Evolutionary conservation across 441 rosid genomes (phyloP).

Genomic region (Adansonia gregorii): DNA sequence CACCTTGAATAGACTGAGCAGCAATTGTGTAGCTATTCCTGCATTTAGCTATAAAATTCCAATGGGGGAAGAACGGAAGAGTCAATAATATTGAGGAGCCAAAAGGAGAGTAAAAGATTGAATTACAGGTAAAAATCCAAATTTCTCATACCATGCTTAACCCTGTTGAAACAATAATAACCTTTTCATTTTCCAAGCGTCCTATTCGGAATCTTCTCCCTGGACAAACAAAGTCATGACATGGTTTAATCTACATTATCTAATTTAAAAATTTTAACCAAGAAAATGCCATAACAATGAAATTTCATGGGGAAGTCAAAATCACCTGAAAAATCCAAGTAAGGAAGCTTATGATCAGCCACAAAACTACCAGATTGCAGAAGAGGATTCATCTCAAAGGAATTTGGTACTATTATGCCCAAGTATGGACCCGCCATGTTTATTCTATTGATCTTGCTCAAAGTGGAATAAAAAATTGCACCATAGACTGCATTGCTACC

Average conservation of each 20-base stretch:
- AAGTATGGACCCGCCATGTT: conserved; percentile 56
- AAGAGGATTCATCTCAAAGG: conserved; percentile 76
- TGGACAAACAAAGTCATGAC: conserved; percentile 17
- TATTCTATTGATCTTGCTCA: conserved; percentile 35
- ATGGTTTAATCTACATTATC: background rate
- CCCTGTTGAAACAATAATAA: conserved; percentile 67
- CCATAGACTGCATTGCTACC: conserved; percentile 32
- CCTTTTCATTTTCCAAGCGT: conserved; percentile 38
- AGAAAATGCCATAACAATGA: background rate
- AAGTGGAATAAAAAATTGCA: conserved; percentile 30
- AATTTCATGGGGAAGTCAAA: background rate
- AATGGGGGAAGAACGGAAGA: background rate
- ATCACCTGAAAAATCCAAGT: conserved; percentile 58
- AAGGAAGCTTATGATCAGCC: conserved; percentile 40
- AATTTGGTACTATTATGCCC: conserved; percentile 60
- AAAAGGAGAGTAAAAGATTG: background rate
- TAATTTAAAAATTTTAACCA: background rate
- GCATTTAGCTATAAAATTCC: conserved; percentile 55
- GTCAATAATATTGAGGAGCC: background rate
- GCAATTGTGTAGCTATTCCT: conserved; percentile 59
- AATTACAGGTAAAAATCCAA: background rate
- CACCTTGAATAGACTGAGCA: conserved; percentile 52
- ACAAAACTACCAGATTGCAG: conserved; percentile 51
- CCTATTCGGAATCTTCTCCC: conserved; percentile 69
- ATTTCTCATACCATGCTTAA: conserved; percentile 57